Evolutionary conservation across 1,284 basidiomycete genomes (phyloP).

Genomic region (Nidula niveotomentosa): DNA sequence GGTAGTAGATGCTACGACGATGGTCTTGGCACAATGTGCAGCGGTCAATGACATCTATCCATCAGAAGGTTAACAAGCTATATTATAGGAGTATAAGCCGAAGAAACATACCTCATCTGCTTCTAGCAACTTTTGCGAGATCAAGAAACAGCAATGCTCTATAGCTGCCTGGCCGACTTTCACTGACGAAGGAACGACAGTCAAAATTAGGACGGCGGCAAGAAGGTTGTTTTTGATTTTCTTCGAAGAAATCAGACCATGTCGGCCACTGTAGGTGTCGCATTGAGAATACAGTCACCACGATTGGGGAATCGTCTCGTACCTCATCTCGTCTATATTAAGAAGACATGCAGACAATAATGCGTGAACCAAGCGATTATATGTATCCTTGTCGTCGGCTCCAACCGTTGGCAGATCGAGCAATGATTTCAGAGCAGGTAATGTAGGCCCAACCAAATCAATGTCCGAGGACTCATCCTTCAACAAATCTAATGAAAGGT

Average conservation of each 20-base stretch:
- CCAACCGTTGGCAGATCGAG: constrained; percentile 51
- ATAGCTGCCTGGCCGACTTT: constrained; percentile 76
- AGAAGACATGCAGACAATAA: constrained; percentile 83
- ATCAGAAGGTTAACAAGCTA: constrained; percentile 9
- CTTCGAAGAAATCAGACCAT: constrained; percentile 73
- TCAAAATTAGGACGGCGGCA: constrained; percentile 84
- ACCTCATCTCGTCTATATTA: constrained; percentile 93
- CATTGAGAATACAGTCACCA: background rate
- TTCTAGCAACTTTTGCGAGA: constrained; percentile 75
- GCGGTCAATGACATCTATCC: constrained; percentile 75
- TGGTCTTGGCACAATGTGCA: constrained; percentile 84
- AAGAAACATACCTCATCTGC: constrained; percentile 59
- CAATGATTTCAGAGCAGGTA: constrained; percentile 78
- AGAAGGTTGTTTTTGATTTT: constrained; percentile 94
- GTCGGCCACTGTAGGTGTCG: constrained; percentile 60
- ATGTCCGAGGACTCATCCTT: constrained; percentile 81
- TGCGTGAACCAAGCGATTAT: constrained; percentile 75
- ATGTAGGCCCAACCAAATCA: constrained; percentile 77
- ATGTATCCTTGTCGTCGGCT: constrained; percentile 40
- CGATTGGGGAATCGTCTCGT: constrained; percentile 18
- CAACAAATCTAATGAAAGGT: constrained; percentile 58
- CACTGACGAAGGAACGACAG: constrained; percentile 69
- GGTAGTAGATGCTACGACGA: constrained; percentile 65
- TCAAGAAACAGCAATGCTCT: constrained; percentile 84
- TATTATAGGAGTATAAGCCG: background rate